phyloP scores from a whole-genome alignment of 805 yeast species.

The Wickerhamomyces silvicola region DNA sequence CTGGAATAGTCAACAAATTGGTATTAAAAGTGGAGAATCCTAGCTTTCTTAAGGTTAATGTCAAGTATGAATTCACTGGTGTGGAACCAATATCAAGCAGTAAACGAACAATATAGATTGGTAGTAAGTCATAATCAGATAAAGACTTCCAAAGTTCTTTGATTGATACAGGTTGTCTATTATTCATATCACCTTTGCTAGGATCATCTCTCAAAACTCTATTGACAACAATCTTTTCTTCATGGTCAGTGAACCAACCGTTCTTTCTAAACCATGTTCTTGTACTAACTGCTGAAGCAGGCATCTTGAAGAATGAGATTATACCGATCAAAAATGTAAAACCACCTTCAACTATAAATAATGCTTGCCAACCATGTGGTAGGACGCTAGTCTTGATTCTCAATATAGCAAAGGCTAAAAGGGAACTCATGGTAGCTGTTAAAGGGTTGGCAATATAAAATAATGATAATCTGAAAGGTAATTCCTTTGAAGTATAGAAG shows the following conservation, averaged over 20 bases:
- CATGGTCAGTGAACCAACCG: conserved; percentile 47
- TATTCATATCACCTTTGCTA: conserved; percentile 57
- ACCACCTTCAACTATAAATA: conserved; percentile 57
- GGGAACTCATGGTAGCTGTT: conserved; percentile 38
- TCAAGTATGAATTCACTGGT: conserved; percentile 34
- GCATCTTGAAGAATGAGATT: conserved; percentile 40
- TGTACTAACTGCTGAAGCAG: conserved; percentile 50
- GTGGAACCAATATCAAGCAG: conserved; percentile 26
- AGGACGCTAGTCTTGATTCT: conserved; percentile 41
- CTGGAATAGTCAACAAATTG: conserved; percentile 46
- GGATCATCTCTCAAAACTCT: conserved; percentile 60
- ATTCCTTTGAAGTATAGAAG: conserved; percentile 49
- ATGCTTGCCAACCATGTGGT: conserved; percentile 56
- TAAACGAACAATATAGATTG: too few relatives aligned
- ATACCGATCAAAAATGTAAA: conserved; percentile 50
- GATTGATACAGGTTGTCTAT: conserved; percentile 52
- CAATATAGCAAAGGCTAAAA: conserved; percentile 49
- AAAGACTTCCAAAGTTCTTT: too few relatives aligned
- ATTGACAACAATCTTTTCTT: too few relatives aligned
- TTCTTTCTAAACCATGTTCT: conserved; percentile 39
- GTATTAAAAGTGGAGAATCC: conserved; percentile 47
- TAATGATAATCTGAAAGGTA: conserved; percentile 50
- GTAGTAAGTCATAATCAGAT: too few relatives aligned
- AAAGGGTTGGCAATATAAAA: conserved; percentile 52
- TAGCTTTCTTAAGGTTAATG: conserved; percentile 37